Base-by-base conservation (phyloP, 202 grass and related monocot genomes). In the Eragrostis tef region DNA sequence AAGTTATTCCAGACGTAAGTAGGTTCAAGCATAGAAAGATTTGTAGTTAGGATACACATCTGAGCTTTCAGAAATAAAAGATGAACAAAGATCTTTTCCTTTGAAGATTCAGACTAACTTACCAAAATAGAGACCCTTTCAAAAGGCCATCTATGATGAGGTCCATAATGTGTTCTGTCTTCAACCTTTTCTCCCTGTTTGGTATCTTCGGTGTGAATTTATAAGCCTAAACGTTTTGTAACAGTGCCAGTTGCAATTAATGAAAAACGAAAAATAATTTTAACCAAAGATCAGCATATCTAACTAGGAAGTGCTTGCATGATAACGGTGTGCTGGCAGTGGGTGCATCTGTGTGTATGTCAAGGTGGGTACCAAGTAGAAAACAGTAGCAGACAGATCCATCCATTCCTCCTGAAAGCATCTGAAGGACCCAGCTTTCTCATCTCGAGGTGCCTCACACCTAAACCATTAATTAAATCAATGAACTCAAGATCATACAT, bases 51-150 rank as follows among this genome's bases (percentile, higher is more conserved):
- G 79, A 39, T 58, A 39, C 34, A 39, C 34, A 66, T 39, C 14
- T 65, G 56, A 82, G 73, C 45, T 53, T 45, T 80, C 45, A 75
- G 7, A 83, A 20, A 51, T 48, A 57, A 72, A 60, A 77, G 17
- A 81, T 48, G 51, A 84, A 76, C 0, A 6, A 54, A 64, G 36
- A 0, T 0, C 56, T 81, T 85, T 56, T n/a, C 26, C 26, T 83
- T 80, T 36, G 45, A 67, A 25, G 71, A 45, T 44, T 75, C 25
- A 70, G 17, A 80, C 70, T 64, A 74, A 71, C 74, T 91, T 87
- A 97, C 94, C 90, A 94, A 43, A 86, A 83, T 15, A 86, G 87
- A 82, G 86, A 98, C 82, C 88, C 90, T 91, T 89, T 94, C 57
- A 24, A 58, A 71, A 98, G 70, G 58, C 88, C 87, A 65, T 94